These are phyloP conservation scores for Diphasiastrum complanatum DNA, from an alignment of 83 land plant species.

Conservation along the genomic window DNA sequence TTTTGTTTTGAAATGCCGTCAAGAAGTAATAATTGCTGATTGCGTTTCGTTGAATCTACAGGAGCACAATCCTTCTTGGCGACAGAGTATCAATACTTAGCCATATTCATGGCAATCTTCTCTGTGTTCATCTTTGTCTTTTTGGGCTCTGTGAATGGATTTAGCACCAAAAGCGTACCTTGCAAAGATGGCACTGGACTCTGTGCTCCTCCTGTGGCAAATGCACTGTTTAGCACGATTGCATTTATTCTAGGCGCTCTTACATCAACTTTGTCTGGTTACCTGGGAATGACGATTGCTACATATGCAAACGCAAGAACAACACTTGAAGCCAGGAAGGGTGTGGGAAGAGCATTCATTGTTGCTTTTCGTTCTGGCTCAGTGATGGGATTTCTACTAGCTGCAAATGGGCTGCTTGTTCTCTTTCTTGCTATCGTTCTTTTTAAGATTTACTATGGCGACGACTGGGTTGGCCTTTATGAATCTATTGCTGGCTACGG, in stretches of 20 bases:
- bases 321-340: conserved; percentile 68
- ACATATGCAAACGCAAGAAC: conserved; percentile 80
- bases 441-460: conserved; percentile 68
- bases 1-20: too few relatives aligned
- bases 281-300: conserved; percentile 79
- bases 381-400: conserved; percentile 79
- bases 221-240: conserved; percentile 59
- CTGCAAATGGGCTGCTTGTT: conserved; percentile 77
- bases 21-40: too few relatives aligned
- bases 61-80: conserved; percentile 50
- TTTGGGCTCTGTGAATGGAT: conserved; percentile 68
- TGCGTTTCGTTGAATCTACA: conserved; percentile 4
- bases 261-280: conserved; percentile 73
- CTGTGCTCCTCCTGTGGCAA: conserved; percentile 67
- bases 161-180: conserved; percentile 51
- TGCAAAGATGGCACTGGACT: conserved; percentile 38
- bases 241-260: conserved; percentile 72
- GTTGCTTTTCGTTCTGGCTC: conserved; percentile 81
- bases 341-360: conserved; percentile 81
- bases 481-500: conserved; percentile 91
- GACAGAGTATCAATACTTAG: conserved; percentile 49
- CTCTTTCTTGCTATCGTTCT: conserved; percentile 60
- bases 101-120: conserved; percentile 46
- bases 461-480: conserved; percentile 88
- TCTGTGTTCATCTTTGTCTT: conserved; percentile 52